Conservation (phyloP, 176 grass and related monocot genomes). For the Eleusine indica region DNA sequence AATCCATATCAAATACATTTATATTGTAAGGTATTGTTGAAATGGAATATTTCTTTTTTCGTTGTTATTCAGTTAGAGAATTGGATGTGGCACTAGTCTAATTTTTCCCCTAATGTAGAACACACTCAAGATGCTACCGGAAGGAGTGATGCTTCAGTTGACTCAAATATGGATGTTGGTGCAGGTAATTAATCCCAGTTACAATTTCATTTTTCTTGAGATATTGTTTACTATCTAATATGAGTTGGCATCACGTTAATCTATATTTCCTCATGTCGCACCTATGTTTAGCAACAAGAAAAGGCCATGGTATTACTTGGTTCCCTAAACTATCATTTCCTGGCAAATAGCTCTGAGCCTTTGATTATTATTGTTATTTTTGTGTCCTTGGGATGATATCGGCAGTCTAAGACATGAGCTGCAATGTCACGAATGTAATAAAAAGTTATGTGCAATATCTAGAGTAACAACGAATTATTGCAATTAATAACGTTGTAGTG, state of each 20-base stretch:
- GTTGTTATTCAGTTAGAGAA: neutral
- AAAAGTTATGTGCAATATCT: neutral
- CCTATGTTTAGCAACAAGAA: neutral
- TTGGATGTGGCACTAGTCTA: neutral
- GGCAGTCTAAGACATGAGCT: neutral
- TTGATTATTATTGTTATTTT: neutral
- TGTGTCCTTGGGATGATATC: neutral
- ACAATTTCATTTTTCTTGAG: neutral
- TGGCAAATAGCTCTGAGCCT: neutral
- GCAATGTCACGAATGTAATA: neutral
- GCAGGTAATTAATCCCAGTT: neutral
- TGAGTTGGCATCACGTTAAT: neutral
- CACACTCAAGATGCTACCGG: neutral
- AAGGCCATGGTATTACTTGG: neutral
- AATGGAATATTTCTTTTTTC: neutral
- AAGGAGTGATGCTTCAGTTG: neutral
- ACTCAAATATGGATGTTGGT: neutral
- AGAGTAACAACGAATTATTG: neutral
- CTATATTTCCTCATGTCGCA: neutral
- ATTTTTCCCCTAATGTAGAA: neutral
- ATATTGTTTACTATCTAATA: neutral
- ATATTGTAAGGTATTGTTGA: neutral
- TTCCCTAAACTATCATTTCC: neutral
- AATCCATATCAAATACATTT: neutral
- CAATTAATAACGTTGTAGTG: neutral